Evolutionary conservation across 2,329 filamentous ascomycete genomes (phyloP).

Genomic region (Fusarium duplospermum): DNA sequence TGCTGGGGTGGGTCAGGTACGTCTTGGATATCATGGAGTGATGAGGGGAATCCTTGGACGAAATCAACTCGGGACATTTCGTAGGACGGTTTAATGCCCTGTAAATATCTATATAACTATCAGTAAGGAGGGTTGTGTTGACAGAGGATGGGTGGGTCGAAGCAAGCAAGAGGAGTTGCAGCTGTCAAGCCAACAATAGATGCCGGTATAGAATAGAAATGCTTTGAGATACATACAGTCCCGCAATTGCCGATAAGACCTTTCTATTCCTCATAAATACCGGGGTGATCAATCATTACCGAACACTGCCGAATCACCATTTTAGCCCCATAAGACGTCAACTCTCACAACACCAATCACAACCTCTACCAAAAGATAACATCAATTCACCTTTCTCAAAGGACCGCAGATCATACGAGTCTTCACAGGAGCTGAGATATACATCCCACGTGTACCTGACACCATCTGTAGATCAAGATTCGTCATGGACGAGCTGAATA

Average conservation of each 20-base stretch:
- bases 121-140: background rate
- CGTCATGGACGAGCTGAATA: background rate
- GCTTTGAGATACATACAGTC: background rate
- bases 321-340: conserved; percentile 19
- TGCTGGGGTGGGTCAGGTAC: background rate
- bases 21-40: background rate
- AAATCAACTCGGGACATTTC: background rate
- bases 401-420: background rate
- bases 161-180: background rate
- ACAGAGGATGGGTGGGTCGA: background rate
- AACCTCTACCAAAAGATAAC: background rate
- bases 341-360: conserved; percentile 9
- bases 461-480: background rate
- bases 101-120: no score
- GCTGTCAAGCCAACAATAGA: background rate
- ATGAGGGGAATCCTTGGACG: background rate
- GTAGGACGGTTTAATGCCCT: no score
- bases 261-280: background rate
- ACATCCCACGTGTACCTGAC: background rate
- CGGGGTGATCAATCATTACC: background rate
- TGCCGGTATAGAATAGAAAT: background rate
- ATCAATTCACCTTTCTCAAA: background rate
- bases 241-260: background rate
- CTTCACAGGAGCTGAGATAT: background rate
- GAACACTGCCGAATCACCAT: conserved; percentile 26